Evolutionary conservation across 768 basidiomycete species (phyloP).

Genomic region (Mycena olivaceomarginata): DNA sequence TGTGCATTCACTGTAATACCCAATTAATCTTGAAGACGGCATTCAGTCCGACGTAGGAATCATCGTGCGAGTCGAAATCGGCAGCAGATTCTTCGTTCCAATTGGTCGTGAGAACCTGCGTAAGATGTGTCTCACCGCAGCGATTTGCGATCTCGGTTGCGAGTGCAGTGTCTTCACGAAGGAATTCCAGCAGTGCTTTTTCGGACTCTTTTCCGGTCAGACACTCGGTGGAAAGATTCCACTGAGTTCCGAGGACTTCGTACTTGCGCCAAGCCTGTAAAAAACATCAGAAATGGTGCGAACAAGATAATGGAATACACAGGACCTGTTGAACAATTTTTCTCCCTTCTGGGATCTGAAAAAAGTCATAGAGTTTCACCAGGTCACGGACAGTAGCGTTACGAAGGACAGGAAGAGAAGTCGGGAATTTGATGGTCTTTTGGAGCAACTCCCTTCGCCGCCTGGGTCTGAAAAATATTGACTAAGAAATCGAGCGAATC

Average conservation of each 20-base stretch:
- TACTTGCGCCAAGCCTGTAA: slow-evolving; percentile 1
- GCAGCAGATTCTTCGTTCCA: no score
- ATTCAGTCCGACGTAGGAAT: no score
- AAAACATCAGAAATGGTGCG: not conserved
- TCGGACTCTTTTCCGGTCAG: no score
- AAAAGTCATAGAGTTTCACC: slow-evolving; percentile 3
- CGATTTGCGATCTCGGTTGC: no score
- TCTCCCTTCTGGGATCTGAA: not conserved
- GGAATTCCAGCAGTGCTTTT: not conserved
- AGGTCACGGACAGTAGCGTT: not conserved
- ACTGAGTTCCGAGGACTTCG: not conserved
- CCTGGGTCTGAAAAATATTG: not conserved
- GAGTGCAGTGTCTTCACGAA: not conserved
- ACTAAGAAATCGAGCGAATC: not conserved
- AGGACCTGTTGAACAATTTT: not conserved
- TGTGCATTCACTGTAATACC: no score
- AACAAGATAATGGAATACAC: no score
- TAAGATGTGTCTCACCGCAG: no score
- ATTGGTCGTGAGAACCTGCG: no score
- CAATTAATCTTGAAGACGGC: no score
- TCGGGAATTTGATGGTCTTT: slow-evolving; percentile 7
- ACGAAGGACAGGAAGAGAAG: not conserved
- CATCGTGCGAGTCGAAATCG: no score
- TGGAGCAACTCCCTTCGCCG: not conserved
- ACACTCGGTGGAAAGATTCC: slow-evolving; percentile 10